Evolutionary conservation across 2,329 filamentous ascomycete species (phyloP), one percentile per base, ranked within the genome.

Genomic region (Tolypocladium pustulatum): DNA sequence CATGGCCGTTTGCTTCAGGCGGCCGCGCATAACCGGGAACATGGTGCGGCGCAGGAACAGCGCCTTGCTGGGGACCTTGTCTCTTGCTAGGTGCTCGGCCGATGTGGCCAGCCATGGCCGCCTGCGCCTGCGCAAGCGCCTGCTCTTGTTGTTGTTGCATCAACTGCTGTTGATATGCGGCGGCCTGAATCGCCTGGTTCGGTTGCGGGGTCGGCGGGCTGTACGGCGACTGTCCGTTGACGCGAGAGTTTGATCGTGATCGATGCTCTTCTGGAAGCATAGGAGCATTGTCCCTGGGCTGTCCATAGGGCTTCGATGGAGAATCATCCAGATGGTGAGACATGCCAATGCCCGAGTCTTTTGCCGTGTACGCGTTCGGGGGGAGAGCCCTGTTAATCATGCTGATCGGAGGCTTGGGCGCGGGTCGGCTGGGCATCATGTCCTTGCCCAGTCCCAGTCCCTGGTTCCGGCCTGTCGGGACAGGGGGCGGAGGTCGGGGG

Each of bases 401-500:
- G 65, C 79, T 79, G 68, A 81, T 81, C 55, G 93, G 94, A n/a
- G 93, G 90, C 72, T 89, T 90, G 56, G 92, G 94, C 53, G 93
- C 91, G 58, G 91, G 89, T 61, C 94, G 85, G 67, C 85, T 89
- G 55, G 94, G 92, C 69, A 96, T 81, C 61, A 81, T 71, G 63
- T 84, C 82, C 69, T 82, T 82, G 58, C 62, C 59, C 5, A 56
- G 57, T 59, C 73, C 70, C 49, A 77, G 75, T 37, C 76, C 70
- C 52, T 73, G 75, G 60, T 73, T 75, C 59, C 79, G 75, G 55
- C 78, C 78, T 53, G 73, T 72, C 59, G 93, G 92, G 61, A 97
- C 89, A 13, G 93, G 94, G 63, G 94, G 94, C 43, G 94, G 90
- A 22, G 93, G 90, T 69, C 94, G 85, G 55, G 94, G 94, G 70